phyloP scores from a whole-genome alignment of 345 rosid genomes.

The Corymbia maculata region DNA sequence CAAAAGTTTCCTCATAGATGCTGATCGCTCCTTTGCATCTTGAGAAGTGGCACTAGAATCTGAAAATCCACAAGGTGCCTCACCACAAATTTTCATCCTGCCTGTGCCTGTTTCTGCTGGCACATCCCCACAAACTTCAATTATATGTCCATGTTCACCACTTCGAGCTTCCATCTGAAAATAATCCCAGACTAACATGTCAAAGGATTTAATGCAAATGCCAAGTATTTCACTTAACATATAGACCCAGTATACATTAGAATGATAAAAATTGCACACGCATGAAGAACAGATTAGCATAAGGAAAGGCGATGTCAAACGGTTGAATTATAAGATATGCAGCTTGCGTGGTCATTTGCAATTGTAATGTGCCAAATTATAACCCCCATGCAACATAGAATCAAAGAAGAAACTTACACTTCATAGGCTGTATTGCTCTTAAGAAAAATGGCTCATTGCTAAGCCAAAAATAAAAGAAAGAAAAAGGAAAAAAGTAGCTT shows the following conservation, averaged over 20 bases:
- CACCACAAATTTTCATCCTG: slow-evolving; percentile 36
- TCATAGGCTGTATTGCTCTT: background rate
- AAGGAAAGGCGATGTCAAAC: background rate
- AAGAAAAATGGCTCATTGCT: background rate
- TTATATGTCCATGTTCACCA: slow-evolving; percentile 23
- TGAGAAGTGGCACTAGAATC: slow-evolving; percentile 29
- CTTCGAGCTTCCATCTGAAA: slow-evolving; percentile 33
- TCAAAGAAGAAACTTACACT: background rate
- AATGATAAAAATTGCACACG: background rate
- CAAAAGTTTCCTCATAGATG: slow-evolving; percentile 43
- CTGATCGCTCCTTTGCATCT: slow-evolving; percentile 45
- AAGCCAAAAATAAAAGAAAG: background rate
- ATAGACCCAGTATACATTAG: background rate
- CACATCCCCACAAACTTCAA: slow-evolving; percentile 38
- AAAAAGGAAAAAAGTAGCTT: background rate
- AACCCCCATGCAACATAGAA: background rate
- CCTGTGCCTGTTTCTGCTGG: slow-evolving; percentile 7
- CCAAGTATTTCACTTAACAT: background rate
- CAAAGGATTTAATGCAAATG: background rate
- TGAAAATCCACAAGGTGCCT: slow-evolving; percentile 47
- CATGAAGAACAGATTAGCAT: background rate
- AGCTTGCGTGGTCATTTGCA: background rate
- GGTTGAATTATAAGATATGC: background rate
- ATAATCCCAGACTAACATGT: background rate
- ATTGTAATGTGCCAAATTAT: background rate